A percentile compares a stretch with the other conserved stretches of the same genome.
Conservation (phyloP, 78 protist genomes). For the Isochrysis galbana region DNA sequence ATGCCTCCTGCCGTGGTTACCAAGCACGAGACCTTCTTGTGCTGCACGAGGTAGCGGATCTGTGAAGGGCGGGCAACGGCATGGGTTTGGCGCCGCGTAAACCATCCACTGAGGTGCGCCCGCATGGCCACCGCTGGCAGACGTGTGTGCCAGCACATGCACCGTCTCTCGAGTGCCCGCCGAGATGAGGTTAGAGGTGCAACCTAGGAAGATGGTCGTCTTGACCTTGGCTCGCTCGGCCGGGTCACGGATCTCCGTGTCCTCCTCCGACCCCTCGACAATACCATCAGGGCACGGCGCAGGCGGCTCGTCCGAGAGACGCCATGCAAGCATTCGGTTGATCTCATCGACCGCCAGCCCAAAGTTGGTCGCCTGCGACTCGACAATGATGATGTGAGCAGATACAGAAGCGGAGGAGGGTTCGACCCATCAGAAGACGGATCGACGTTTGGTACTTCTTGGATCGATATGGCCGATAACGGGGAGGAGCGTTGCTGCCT, state of each 20-base stretch:
- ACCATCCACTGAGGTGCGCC: too few relatives aligned
- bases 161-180: slow-evolving; percentile 94
- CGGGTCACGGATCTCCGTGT: not conserved
- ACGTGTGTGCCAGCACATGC: too few relatives aligned
- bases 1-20: slow-evolving; percentile 99
- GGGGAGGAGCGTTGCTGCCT: too few relatives aligned
- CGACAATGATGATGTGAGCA: not conserved
- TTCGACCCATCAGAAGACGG: not conserved
- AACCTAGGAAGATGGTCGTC: slow-evolving; percentile 89
- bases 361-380: slow-evolving; percentile 56
- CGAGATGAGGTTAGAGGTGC: slow-evolving; percentile 96
- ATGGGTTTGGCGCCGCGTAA: too few relatives aligned
- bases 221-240: slow-evolving; percentile 28
- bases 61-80: too few relatives aligned
- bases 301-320: slow-evolving; percentile 58
- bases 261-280: slow-evolving; percentile 46
- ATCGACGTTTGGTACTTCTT: too few relatives aligned
- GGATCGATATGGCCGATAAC: too few relatives aligned
- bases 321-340: slow-evolving; percentile 78
- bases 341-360: slow-evolving; percentile 88
- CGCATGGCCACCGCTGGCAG: too few relatives aligned
- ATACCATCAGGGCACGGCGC: not conserved
- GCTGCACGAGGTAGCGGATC: slow-evolving; percentile 83
- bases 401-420: not conserved
- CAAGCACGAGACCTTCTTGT: slow-evolving; percentile 60